phyloP scores from a whole-genome alignment of 1,284 basidiomycete genomes.

The Microbotryum intermedium region DNA sequence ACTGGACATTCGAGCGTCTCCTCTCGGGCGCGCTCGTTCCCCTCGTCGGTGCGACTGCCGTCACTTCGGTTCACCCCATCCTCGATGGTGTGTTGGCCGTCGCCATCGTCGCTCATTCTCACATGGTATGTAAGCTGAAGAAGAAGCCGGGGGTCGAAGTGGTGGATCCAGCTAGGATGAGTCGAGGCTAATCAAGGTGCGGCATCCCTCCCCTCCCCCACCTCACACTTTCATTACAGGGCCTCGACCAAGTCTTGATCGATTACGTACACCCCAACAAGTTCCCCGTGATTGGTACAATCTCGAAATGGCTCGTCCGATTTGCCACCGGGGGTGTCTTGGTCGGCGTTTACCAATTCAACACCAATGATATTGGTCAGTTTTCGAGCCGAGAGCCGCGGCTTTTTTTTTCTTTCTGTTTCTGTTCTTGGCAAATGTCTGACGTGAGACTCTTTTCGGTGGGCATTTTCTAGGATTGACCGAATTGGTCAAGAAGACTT shows the following conservation, averaged over 20 bases:
- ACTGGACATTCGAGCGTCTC: conserved; percentile 95
- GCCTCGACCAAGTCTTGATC: conserved; percentile 38
- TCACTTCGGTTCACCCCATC: conserved; percentile 50
- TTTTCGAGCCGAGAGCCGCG: neutral
- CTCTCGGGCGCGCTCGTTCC: conserved; percentile 82
- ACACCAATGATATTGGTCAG: conserved; percentile 91
- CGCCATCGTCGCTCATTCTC: conserved; percentile 82
- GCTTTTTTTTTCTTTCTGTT: neutral
- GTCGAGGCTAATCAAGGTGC: neutral
- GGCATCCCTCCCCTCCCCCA: neutral
- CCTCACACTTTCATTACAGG: conserved; percentile 12
- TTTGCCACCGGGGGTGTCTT: conserved; percentile 71
- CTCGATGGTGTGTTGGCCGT: conserved; percentile 82
- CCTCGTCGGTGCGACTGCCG: conserved; percentile 51
- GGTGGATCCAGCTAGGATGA: no score
- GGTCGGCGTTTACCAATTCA: conserved; percentile 91
- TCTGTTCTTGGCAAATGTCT: neutral
- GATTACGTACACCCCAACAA: conserved; percentile 95
- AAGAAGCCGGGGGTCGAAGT: neutral
- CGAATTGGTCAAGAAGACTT: conserved; percentile 57
- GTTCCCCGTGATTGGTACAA: conserved; percentile 67
- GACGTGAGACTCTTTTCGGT: conserved; percentile 9
- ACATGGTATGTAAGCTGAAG: conserved; percentile 71
- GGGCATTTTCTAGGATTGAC: conserved; percentile 50
- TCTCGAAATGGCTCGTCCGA: conserved; percentile 66